phyloP scores from a whole-genome alignment of 2,329 filamentous ascomycete species.

The Colletotrichum lentis region DNA sequence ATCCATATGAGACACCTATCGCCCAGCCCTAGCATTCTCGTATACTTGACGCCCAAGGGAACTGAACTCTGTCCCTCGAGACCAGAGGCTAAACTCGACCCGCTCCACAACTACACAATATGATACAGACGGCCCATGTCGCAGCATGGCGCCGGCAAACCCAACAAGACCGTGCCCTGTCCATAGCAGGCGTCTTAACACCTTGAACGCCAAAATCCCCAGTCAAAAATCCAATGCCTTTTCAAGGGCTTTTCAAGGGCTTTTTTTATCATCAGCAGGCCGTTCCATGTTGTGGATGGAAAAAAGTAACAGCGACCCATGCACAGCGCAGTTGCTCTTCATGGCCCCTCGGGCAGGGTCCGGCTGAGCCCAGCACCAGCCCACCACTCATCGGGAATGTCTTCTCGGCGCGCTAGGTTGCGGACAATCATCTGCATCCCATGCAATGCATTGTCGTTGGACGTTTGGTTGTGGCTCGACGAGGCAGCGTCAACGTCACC shows the following conservation, averaged over 20 bases:
- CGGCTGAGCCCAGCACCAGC: conserved; percentile 72
- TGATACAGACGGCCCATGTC: conserved; percentile 26
- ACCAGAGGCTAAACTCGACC: background rate
- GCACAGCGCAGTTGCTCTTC: background rate
- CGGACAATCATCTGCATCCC: conserved; percentile 78
- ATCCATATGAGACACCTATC: background rate
- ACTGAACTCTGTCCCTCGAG: background rate
- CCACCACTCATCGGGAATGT: conserved; percentile 88
- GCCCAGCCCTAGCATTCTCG: background rate
- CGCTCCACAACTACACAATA: conserved; percentile 17
- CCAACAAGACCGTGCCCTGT: background rate
- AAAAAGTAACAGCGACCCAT: background rate
- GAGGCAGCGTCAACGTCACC: conserved; percentile 24
- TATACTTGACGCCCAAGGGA: background rate
- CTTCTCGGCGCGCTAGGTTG: conserved; percentile 72
- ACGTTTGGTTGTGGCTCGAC: conserved; percentile 33
- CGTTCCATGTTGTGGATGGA: conserved; percentile 9
- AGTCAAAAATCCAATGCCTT: conserved; percentile 2
- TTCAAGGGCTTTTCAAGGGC: background rate
- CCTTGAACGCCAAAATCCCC: conserved; percentile 12
- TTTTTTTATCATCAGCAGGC: background rate
- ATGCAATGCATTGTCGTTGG: conserved; percentile 54
- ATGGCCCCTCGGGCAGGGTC: conserved; percentile 57
- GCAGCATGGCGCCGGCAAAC: background rate
- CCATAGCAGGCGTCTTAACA: conserved; percentile 4